A percentile compares a stretch with the other conserved stretches of the same genome.
phyloP scores from a whole-genome alignment of 176 grass and related monocot genomes.

The Oryza coarctata region DNA sequence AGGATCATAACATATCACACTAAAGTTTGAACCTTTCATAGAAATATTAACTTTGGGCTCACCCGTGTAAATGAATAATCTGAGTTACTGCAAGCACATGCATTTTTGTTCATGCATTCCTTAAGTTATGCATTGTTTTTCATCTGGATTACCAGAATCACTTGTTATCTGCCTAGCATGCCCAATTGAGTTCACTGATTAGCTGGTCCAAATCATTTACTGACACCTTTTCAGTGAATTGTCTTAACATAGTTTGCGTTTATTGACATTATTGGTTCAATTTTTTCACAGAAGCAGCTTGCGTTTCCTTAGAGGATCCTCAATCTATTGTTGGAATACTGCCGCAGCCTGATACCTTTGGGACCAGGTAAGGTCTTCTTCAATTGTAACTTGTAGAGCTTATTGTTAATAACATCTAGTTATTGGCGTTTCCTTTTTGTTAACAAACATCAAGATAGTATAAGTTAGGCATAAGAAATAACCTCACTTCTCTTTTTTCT shows the following conservation, averaged over 20 bases:
- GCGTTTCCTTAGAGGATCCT: slow-evolving; percentile 54
- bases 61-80: slow-evolving; percentile 9
- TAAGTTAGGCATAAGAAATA: not conserved
- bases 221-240: not conserved
- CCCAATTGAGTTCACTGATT: not conserved
- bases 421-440: not conserved
- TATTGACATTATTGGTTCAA: slow-evolving; percentile 12
- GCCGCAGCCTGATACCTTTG: slow-evolving; percentile 67
- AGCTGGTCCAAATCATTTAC: slow-evolving; percentile 2
- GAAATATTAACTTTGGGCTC: slow-evolving; percentile 17
- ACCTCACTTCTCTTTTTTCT: slow-evolving; percentile 10
- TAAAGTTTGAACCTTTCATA: not conserved
- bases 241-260: slow-evolving; percentile 1
- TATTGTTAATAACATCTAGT: not conserved
- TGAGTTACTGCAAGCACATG: slow-evolving; percentile 10
- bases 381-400: slow-evolving; percentile 11
- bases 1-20: not conserved
- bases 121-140: slow-evolving; percentile 2
- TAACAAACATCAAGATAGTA: not conserved
- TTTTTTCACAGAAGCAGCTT: slow-evolving; percentile 59
- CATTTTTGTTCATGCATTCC: not conserved
- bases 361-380: slow-evolving; percentile 59
- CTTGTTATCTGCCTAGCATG: not conserved
- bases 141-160: slow-evolving; percentile 10
- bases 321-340: slow-evolving; percentile 93